These are phyloP conservation scores for Paxillus rubicundulus DNA, from an alignment of 768 basidiomycete species.

Conservation along the genomic window DNA sequence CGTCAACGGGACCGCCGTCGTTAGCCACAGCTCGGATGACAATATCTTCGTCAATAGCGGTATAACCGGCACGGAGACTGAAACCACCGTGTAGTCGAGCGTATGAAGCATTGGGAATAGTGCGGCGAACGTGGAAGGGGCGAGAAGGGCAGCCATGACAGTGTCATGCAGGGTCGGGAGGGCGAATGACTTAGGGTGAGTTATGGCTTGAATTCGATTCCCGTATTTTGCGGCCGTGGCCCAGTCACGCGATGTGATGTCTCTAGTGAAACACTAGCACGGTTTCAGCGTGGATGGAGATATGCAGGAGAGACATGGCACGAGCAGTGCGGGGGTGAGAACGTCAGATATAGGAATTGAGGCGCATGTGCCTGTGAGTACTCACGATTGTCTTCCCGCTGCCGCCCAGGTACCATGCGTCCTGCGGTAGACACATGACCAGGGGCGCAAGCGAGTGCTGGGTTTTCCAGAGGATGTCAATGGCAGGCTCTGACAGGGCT, in stretches of 20 bases:
- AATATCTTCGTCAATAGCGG: conserved; percentile 18
- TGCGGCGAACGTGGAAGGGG: conserved; percentile 16
- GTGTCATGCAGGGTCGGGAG: conserved; percentile 26
- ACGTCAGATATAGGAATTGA: not conserved
- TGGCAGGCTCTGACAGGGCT: conserved; percentile 24
- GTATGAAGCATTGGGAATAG: conserved; percentile 25
- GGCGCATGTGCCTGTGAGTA: not conserved
- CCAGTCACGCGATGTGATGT: conserved; percentile 23
- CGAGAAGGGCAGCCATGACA: conserved; percentile 19
- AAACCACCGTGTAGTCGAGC: conserved; percentile 30
- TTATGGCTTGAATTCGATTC: conserved; percentile 21
- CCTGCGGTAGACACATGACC: conserved; percentile 27
- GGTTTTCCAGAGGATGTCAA: conserved; percentile 31
- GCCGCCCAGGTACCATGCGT: conserved; percentile 22
- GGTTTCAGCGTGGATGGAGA: not conserved
- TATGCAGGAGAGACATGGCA: not conserved
- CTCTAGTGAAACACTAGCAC: conserved; percentile 22
- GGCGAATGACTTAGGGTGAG: conserved; percentile 21
- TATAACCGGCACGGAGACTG: conserved; percentile 18
- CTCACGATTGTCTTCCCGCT: conserved; percentile 23
- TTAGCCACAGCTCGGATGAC: conserved; percentile 14
- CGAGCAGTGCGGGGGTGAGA: not conserved
- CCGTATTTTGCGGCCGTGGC: conserved; percentile 21
- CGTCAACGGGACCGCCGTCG: conserved; percentile 10
- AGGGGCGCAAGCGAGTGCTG: conserved; percentile 30